phyloP scores from a whole-genome alignment of 345 rosid species.

The Isatis tinctoria region DNA sequence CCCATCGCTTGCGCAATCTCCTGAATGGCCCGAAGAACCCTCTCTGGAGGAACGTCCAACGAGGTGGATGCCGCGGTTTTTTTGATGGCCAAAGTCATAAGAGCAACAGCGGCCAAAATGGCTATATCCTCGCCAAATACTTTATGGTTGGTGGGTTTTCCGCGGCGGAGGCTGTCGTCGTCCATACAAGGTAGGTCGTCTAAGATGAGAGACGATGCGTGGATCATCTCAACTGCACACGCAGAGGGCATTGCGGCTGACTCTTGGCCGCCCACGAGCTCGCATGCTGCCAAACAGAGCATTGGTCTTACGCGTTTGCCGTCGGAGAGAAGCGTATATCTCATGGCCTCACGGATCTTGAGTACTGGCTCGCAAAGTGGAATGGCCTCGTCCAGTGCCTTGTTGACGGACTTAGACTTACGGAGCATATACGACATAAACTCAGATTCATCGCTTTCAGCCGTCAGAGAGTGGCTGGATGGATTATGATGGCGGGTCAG shows the following conservation, averaged over 20 bases:
- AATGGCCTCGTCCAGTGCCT: slow-evolving; percentile 58
- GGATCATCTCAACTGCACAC: slow-evolving; percentile 75
- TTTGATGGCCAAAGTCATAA: slow-evolving; percentile 52
- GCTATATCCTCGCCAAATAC: slow-evolving; percentile 64
- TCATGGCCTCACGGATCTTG: slow-evolving; percentile 82
- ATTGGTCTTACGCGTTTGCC: slow-evolving; percentile 73
- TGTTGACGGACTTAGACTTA: slow-evolving; percentile 53
- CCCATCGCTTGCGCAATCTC: slow-evolving; percentile 54
- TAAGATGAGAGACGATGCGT: slow-evolving; percentile 65
- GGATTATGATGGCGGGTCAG: neutral
- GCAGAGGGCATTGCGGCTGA: slow-evolving; percentile 65
- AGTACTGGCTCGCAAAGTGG: slow-evolving; percentile 44
- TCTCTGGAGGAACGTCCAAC: slow-evolving; percentile 33
- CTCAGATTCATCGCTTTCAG: slow-evolving; percentile 25
- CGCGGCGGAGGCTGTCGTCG: slow-evolving; percentile 68
- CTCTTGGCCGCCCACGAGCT: slow-evolving; percentile 63
- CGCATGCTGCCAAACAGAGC: slow-evolving; percentile 74
- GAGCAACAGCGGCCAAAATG: slow-evolving; percentile 58
- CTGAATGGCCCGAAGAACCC: slow-evolving; percentile 40
- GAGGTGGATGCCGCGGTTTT: slow-evolving; percentile 18
- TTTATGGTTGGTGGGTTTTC: slow-evolving; percentile 76
- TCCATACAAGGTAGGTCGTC: slow-evolving; percentile 90
- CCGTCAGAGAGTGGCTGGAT: neutral
- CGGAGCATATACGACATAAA: slow-evolving; percentile 58
- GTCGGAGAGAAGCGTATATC: slow-evolving; percentile 72